These are phyloP conservation scores for Cruciata laevipes DNA, from an alignment of 257 asterid genomes.

Conservation along the genomic window DNA sequence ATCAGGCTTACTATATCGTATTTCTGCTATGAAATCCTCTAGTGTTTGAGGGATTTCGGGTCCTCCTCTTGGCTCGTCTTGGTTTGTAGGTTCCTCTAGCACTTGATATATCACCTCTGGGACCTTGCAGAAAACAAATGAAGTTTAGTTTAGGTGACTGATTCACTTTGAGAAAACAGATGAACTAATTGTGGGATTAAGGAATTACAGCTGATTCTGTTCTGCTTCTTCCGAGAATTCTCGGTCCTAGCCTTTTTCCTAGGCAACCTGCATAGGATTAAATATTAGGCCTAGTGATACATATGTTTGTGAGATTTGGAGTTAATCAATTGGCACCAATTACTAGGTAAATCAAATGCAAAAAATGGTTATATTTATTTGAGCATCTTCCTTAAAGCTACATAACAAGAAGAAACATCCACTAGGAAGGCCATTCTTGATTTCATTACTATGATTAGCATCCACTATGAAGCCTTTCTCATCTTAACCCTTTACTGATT, in stretches of 20 bases:
- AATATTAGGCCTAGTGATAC: not conserved
- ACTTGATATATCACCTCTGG: slow-evolving; percentile 84
- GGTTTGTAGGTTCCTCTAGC: slow-evolving; percentile 48
- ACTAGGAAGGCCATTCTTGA: not conserved
- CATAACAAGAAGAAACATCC: not conserved
- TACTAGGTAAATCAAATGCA: not conserved
- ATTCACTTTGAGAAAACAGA: not conserved
- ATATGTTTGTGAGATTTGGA: not conserved
- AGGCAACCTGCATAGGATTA: slow-evolving; percentile 47
- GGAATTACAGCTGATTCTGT: slow-evolving; percentile 48
- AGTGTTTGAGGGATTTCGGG: slow-evolving; percentile 27
- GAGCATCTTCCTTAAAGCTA: not conserved
- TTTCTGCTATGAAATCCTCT: slow-evolving; percentile 28
- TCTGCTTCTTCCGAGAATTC: slow-evolving; percentile 44
- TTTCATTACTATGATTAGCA: not conserved
- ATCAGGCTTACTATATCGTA: slow-evolving; percentile 20
- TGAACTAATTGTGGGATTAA: slow-evolving; percentile 2
- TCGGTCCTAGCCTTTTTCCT: slow-evolving; percentile 60
- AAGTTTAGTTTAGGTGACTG: slow-evolving; percentile 3
- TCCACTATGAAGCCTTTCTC: not conserved
- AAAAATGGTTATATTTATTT: not conserved
- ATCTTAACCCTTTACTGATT: not conserved
- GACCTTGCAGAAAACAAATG: slow-evolving; percentile 42
- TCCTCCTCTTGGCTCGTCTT: slow-evolving; percentile 16
- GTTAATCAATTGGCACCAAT: not conserved